Percentiles rank a stretch among this genome's conserved stretches.
Evolutionary conservation across 2,329 filamentous ascomycete species (phyloP).

Genomic region (Aspergillus transmontanensis): DNA sequence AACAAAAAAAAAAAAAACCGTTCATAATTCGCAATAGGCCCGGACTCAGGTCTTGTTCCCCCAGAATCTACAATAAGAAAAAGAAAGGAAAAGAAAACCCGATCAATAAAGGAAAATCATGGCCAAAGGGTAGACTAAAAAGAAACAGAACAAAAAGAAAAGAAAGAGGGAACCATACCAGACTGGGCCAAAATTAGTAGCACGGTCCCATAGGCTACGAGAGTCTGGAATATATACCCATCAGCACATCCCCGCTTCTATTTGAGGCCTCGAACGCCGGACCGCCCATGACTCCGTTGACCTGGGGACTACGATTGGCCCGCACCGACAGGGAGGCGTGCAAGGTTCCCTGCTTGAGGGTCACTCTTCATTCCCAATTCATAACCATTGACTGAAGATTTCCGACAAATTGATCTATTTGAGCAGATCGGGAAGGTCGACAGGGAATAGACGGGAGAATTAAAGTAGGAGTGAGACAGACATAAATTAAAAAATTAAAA

Average conservation of each 20-base stretch:
- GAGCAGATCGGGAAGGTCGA: background rate
- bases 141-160: background rate
- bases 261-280: constrained; percentile 26
- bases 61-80: constrained; percentile 1
- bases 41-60: background rate
- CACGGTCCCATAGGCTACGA: constrained; percentile 12
- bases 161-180: constrained; percentile 9
- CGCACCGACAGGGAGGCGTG: constrained; percentile 15
- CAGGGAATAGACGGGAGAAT: background rate
- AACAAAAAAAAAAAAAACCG: no score
- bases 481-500: background rate
- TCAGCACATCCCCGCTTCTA: constrained; percentile 23
- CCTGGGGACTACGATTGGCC: constrained; percentile 16
- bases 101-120: background rate
- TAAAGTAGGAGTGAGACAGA: background rate
- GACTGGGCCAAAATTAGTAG: constrained; percentile 23
- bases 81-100: background rate
- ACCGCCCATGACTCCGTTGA: constrained; percentile 3
- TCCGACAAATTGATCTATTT: background rate
- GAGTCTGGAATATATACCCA: constrained; percentile 15
- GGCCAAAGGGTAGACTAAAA: background rate
- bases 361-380: constrained; percentile 11
- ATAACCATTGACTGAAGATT: constrained; percentile 16
- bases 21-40: background rate
- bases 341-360: constrained; percentile 17